Conservation (phyloP, 2,329 filamentous ascomycete genomes). For the Venturia aucupariae region DNA sequence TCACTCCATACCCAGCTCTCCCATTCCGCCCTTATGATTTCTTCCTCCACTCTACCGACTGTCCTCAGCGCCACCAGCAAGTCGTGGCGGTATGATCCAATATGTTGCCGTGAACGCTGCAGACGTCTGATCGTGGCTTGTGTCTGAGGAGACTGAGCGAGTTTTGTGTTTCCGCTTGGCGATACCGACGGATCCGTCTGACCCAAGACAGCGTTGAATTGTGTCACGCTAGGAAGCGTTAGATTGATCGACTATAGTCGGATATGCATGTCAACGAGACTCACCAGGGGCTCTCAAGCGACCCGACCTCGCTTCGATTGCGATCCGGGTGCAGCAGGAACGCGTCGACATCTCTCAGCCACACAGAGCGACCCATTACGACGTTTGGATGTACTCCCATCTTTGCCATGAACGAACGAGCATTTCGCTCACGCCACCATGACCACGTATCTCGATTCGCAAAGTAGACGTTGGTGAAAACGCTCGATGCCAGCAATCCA, state of each 20-base stretch:
- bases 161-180: neutral
- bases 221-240: neutral
- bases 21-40: conserved; percentile 82
- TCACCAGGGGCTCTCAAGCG: conserved; percentile 8
- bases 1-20: conserved; percentile 86
- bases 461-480: conserved; percentile 64
- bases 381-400: conserved; percentile 50
- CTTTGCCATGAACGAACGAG: conserved; percentile 68
- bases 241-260: neutral
- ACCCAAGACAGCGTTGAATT: conserved; percentile 8
- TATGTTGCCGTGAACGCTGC: conserved; percentile 68
- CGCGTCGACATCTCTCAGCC: conserved; percentile 69
- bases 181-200: conserved; percentile 12
- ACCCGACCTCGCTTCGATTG: conserved; percentile 22
- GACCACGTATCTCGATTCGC: conserved; percentile 61
- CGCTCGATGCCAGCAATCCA: conserved; percentile 56
- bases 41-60: conserved; percentile 79
- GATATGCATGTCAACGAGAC: neutral
- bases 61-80: conserved; percentile 82
- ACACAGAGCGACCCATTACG: conserved; percentile 80
- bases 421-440: conserved; percentile 82
- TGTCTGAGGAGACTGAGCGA: neutral
- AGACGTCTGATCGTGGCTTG: conserved; percentile 31
- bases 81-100: conserved; percentile 81
- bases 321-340: conserved; percentile 22